Evolutionary conservation across 176 grass and related monocot species (phyloP).

Genomic region (Aegilops longissima): DNA sequence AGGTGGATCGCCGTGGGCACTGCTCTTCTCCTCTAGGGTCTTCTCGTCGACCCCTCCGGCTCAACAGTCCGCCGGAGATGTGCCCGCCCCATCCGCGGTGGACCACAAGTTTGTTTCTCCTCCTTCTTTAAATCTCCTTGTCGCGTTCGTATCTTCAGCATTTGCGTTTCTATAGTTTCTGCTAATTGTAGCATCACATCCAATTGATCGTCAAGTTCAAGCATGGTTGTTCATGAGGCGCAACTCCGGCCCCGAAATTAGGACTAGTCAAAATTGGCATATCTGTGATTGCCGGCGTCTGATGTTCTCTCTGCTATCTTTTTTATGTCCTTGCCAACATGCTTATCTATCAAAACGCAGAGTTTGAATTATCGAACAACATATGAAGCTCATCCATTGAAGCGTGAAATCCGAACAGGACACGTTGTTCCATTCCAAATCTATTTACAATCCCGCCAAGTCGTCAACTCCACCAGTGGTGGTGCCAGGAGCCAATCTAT

Average conservation of each 20-base stretch:
- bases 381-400: too few species aligned
- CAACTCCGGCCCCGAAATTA: not conserved
- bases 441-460: not conserved
- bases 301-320: not conserved
- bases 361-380: too few species aligned
- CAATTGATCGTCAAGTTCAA: too few species aligned
- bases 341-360: too few species aligned
- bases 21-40: constrained; percentile 24
- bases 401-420: not conserved
- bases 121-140: not conserved
- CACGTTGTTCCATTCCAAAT: not conserved
- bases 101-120: constrained; percentile 47
- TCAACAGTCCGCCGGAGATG: constrained; percentile 19
- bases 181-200: not conserved
- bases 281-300: not conserved
- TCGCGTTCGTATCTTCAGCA: not conserved
- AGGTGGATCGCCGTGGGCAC: not conserved
- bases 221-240: not conserved
- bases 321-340: not conserved
- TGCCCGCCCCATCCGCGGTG: constrained; percentile 27
- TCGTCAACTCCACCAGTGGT: not conserved
- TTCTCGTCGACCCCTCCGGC: constrained; percentile 48
- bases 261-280: not conserved
- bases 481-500: too few species aligned
- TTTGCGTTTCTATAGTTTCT: not conserved